These are phyloP conservation scores for Cystobasidium slooffiae DNA, from an alignment of 1,284 basidiomycete genomes.

Conservation along the genomic window DNA sequence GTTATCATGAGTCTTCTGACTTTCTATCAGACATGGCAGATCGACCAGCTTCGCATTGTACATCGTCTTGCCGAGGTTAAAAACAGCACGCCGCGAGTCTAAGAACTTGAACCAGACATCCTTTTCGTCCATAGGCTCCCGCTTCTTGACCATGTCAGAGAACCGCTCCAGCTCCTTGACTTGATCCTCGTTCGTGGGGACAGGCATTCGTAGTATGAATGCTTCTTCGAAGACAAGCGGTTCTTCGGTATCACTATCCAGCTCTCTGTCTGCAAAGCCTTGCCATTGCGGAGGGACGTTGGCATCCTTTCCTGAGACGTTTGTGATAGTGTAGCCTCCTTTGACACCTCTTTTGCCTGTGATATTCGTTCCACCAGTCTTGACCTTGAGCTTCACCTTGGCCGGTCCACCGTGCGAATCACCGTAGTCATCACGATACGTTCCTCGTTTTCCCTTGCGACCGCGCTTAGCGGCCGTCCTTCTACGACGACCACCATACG, in stretches of 20 bases:
- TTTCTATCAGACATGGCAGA: slow-evolving; percentile 89
- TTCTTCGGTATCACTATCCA: slow-evolving; percentile 91
- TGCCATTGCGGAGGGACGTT: slow-evolving; percentile 45
- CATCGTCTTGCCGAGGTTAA: slow-evolving; percentile 79
- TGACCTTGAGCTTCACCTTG: slow-evolving; percentile 79
- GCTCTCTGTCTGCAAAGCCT: slow-evolving; percentile 79
- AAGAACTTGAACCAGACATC: slow-evolving; percentile 99
- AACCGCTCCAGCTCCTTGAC: slow-evolving; percentile 53
- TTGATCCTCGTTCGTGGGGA: slow-evolving; percentile 52
- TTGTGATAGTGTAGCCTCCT: slow-evolving; percentile 37
- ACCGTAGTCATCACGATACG: not conserved
- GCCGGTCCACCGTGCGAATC: slow-evolving; percentile 51
- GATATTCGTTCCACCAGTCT: slow-evolving; percentile 70
- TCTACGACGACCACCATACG: slow-evolving; percentile 21
- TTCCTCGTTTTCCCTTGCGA: slow-evolving; percentile 15
- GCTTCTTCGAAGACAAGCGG: slow-evolving; percentile 93
- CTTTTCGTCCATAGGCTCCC: slow-evolving; percentile 69
- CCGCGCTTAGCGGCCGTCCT: slow-evolving; percentile 16
- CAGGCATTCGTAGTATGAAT: slow-evolving; percentile 88
- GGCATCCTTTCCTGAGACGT: slow-evolving; percentile 23
- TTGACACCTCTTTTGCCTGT: slow-evolving; percentile 35
- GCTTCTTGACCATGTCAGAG: slow-evolving; percentile 68
- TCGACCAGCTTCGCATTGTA: slow-evolving; percentile 96
- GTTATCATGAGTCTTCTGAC: slow-evolving; percentile 94
- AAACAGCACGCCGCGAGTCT: slow-evolving; percentile 88